Base-by-base conservation (phyloP, 176 grass and related monocot species). In the Zoysia japonica region DNA sequence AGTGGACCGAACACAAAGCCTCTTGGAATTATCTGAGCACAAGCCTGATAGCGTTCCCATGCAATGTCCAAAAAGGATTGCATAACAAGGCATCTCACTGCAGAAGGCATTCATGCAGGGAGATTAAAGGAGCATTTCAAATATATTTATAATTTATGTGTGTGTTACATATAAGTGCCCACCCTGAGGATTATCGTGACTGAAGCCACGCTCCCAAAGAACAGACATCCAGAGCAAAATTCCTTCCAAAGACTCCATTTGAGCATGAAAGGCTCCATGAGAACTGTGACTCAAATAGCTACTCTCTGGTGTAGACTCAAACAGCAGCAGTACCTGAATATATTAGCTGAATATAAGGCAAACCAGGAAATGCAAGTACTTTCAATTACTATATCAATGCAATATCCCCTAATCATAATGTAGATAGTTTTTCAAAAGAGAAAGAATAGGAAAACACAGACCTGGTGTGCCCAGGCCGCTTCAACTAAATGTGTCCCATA, bases 161-260 rank as follows among this genome's bases (percentile, higher is more conserved):
- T 35, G 61, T 37, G 47, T 5, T 54, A 48, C 35, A 47, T 38
- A 48, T 69, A 38, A 87, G 35, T 45, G 82, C 75, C 65, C 42
- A 78, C 94, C 94, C 85, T 97, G 94, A 83, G 94, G 91, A 65
- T 97, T 97, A 88, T 94, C 94, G 71, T 97, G 94, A 87, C 63
- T 86, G 84, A 97, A 92, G 16, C 94, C 94, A 76, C 91, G 89
- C 77, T 97, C 91, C 94, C 91, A 97, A 28, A 97, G 81, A 86
- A 94, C 89, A 72, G 87, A 44, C 85, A 97, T 84, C 94, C 91
- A 97, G 56, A 84, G 80, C 40, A 97, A 97, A 76, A 88, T 83
- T 70, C 80, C 83, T 79, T 89, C 83, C 61, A 80, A 59, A 80
- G 88, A 88, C 78, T 89, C 91, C 87, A 97, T 97, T 73, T 94